phyloP scores from a whole-genome alignment of 1,284 basidiomycete species.

The Boletus albobrunnescens region DNA sequence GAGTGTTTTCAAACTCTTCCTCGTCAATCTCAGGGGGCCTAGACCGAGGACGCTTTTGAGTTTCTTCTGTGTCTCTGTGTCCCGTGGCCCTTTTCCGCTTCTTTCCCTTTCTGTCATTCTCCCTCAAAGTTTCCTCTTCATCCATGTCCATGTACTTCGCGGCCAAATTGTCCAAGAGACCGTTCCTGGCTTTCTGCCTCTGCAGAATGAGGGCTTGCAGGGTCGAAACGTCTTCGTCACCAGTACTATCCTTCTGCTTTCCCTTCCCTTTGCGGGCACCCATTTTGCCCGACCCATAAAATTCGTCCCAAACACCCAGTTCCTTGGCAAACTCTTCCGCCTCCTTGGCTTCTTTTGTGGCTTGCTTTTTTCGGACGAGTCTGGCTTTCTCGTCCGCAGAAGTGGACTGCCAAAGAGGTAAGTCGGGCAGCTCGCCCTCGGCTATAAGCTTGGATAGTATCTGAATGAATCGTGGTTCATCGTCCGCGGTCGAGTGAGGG shows the following conservation, averaged over 20 bases:
- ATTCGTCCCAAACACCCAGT: conserved; percentile 92
- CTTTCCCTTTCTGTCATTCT: conserved; percentile 46
- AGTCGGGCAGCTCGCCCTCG: conserved; percentile 53
- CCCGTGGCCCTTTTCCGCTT: conserved; percentile 44
- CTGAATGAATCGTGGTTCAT: conserved; percentile 80
- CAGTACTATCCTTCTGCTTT: conserved; percentile 50
- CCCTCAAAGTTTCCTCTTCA: conserved; percentile 37
- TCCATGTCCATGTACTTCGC: conserved; percentile 68
- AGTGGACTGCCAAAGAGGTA: conserved; percentile 66
- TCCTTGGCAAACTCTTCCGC: conserved; percentile 85
- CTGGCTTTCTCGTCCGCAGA: conserved; percentile 76
- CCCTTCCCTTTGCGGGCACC: conserved; percentile 58
- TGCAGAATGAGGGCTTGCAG: conserved; percentile 82
- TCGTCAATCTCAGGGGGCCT: conserved; percentile 57
- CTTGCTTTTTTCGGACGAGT: conserved; percentile 68
- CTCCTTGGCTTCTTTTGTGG: conserved; percentile 76
- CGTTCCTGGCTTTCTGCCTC: conserved; percentile 66
- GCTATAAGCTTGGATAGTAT: conserved; percentile 66
- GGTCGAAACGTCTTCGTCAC: conserved; percentile 59
- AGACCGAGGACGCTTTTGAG: conserved; percentile 46
- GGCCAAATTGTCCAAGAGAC: conserved; percentile 75
- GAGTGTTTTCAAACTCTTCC: conserved; percentile 62
- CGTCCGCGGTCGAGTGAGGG: conserved; percentile 77
- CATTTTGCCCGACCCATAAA: conserved; percentile 79
- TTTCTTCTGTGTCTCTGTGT: conserved; percentile 34